phyloP scores from a whole-genome alignment of 305 asterid species.

The Euphrasia arctica region DNA sequence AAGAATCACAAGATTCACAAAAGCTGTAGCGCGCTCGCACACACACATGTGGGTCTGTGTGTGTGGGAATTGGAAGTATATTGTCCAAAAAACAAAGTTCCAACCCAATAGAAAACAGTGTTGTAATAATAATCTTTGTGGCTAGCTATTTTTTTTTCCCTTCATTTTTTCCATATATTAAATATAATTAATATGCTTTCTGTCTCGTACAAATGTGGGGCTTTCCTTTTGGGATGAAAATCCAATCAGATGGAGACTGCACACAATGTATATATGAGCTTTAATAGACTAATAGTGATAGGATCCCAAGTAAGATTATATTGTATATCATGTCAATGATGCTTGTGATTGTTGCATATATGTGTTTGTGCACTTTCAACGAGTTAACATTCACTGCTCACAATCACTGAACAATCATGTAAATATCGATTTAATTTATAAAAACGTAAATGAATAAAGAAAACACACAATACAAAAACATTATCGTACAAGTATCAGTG shows the following conservation, averaged over 20 bases:
- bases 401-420: too few species aligned
- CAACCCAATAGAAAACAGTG: slow-evolving; percentile 29
- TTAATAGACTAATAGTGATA: too few species aligned
- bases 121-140: slow-evolving; percentile 23
- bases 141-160: neutral
- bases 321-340: too few species aligned
- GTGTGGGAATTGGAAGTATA: slow-evolving; percentile 19
- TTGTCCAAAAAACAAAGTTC: slow-evolving; percentile 32
- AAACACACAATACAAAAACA: too few species aligned
- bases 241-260: slow-evolving; percentile 35
- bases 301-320: too few species aligned
- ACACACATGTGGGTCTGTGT: slow-evolving; percentile 6
- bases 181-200: slow-evolving; percentile 26
- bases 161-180: too few species aligned
- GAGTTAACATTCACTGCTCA: too few species aligned
- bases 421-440: too few species aligned
- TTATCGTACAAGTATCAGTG: too few species aligned
- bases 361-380: too few species aligned
- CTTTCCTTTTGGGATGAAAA: slow-evolving; percentile 33
- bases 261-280: slow-evolving; percentile 12
- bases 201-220: slow-evolving; percentile 48
- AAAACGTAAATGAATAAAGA: too few species aligned
- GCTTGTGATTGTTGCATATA: too few species aligned
- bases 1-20: slow-evolving; percentile 28
- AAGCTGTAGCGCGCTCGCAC: slow-evolving; percentile 12